Base-by-base conservation (phyloP, 2,329 filamentous ascomycete genomes). In the Diaporthe aspalathi region DNA sequence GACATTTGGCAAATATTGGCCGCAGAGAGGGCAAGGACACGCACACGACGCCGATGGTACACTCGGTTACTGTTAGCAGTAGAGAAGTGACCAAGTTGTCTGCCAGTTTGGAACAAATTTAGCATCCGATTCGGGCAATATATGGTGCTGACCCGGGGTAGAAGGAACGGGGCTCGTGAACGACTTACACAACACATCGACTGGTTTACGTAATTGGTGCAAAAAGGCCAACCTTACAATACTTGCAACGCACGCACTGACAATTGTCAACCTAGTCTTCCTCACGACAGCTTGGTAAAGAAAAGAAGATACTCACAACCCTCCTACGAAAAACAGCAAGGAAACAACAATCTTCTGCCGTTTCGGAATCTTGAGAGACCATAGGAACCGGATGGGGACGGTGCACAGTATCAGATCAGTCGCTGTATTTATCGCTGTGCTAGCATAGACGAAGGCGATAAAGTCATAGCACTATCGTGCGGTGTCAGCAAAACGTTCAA, bases 11-110 rank as follows among this genome's bases (percentile, higher is more conserved):
- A 11, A 63, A 63, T 17, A 63, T 16, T 16, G 57, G 57, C 22
- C 57, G 57, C 24, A 63, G 20, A 3, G 57, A 63, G 5, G 57
- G 40, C 7, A 63, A 12, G 40, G 57, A 63, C 27, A 63, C 57
- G 14, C 57, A 63, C 24, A 63, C 57, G 43, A 49, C 57, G 5
- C 57, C 57, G 57, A 63, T 63, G 5, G 57, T 63, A n/a, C 57
- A 63, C 16, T 63, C 57, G 11, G 57, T 63, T 35, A 49, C 49
- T 7, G 40, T 63, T 32, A 63, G 43, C 27, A 63, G 40, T 20
- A 47, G 40, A 35, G 40, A 47, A 3, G 43, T 47, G 43, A 63
- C 57, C 9, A 63, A 8, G 4, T 63, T 63, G 43, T 63, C 57
- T 63, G 5, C 12, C n/a, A n/a, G n/a, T n/a, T n/a, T n/a, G 17